These are phyloP conservation scores for Acacia confusa DNA, from an alignment of 306 rosid species.

Conservation along the genomic window DNA sequence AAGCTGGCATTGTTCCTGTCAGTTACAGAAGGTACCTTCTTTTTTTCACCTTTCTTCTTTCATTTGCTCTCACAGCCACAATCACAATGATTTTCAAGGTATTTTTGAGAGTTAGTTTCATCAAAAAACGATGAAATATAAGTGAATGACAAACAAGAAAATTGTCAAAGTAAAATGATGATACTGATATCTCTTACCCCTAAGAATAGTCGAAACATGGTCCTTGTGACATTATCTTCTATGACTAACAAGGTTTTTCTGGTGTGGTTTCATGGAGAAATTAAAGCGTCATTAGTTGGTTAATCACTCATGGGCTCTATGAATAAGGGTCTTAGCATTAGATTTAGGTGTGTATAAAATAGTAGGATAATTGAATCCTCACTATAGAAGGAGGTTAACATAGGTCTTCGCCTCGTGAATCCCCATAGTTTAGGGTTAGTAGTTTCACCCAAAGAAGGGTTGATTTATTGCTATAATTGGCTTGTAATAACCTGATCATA, in stretches of 20 bases:
- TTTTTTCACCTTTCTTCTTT: not conserved
- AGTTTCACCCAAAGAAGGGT: too few species aligned
- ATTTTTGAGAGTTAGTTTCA: not conserved
- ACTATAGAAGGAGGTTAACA: not conserved
- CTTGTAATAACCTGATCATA: too few species aligned
- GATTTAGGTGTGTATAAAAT: not conserved
- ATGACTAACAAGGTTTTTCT: not conserved
- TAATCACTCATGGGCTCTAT: too few species aligned
- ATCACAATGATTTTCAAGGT: not conserved
- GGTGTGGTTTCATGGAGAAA: not conserved
- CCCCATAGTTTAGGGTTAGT: not conserved
- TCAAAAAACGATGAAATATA: not conserved
- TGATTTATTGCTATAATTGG: too few species aligned
- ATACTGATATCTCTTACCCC: not conserved
- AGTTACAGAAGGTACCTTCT: constrained; percentile 52
- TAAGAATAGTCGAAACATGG: not conserved
- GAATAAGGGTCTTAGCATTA: not conserved
- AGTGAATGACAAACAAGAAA: not conserved
- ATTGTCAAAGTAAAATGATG: not conserved
- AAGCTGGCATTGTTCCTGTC: constrained; percentile 76
- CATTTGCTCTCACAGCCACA: not conserved
- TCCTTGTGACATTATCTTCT: not conserved
- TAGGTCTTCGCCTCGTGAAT: not conserved
- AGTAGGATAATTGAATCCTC: not conserved
- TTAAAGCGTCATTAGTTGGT: not conserved